Conservation (phyloP, 192 early-diverging fungal species). For the Martensiomyces pterosporus region DNA sequence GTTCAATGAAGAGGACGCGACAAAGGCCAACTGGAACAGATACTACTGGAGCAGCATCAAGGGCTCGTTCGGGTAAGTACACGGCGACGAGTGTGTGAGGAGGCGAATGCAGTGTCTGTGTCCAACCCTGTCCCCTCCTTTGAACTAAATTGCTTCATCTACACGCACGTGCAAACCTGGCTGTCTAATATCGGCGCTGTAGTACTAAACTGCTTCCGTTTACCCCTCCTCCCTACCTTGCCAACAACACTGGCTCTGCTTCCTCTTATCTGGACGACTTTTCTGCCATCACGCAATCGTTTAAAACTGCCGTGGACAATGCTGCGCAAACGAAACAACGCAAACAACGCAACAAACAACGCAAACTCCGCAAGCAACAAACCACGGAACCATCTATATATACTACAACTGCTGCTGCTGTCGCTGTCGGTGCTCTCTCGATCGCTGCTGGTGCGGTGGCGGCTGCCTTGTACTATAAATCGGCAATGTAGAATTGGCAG, state of each 20-base stretch:
- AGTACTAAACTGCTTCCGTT: conserved; percentile 46
- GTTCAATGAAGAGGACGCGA: conserved; percentile 81
- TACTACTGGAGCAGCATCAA: conserved; percentile 96
- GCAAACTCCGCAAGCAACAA: background rate
- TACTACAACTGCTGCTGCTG: conserved; percentile 1
- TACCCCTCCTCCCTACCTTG: conserved; percentile 31
- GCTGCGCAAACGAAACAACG: conserved; percentile 13
- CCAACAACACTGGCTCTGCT: background rate
- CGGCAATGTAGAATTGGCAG: conserved; percentile 13
- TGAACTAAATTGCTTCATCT: background rate
- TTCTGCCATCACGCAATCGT: conserved; percentile 7
- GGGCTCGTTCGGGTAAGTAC: conserved; percentile 80
- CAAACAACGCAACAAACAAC: conserved; percentile 11
- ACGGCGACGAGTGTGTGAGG: background rate
- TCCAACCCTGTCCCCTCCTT: no score
- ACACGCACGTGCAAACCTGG: background rate
- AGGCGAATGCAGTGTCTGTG: background rate
- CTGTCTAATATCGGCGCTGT: conserved; percentile 6
- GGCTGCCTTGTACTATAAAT: conserved; percentile 20
- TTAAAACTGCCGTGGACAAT: conserved; percentile 2
- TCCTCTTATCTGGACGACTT: conserved; percentile 3
- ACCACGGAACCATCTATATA: background rate
- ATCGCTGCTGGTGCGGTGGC: conserved; percentile 16
- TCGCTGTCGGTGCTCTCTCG: conserved; percentile 5
- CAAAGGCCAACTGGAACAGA: conserved; percentile 79